Evolutionary conservation across 192 early-diverging fungal genomes (phyloP).

Genomic region (Hyaloraphidium curvatum): DNA sequence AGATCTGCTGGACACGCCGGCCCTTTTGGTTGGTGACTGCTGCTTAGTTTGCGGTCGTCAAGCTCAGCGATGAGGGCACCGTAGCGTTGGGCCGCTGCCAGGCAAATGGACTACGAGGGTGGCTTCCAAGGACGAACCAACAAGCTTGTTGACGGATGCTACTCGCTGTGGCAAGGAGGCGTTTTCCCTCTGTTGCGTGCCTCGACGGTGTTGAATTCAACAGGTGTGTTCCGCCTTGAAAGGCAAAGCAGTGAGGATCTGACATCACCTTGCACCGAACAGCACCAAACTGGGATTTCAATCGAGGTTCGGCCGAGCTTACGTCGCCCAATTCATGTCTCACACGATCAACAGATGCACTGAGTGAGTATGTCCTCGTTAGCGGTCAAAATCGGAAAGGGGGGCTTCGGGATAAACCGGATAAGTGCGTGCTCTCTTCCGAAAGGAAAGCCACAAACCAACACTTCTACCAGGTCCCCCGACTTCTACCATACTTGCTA

Average conservation of each 20-base stretch:
- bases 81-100: slow-evolving; percentile 45
- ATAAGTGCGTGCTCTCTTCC: slow-evolving; percentile 29
- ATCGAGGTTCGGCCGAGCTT: too few species aligned
- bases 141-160: slow-evolving; percentile 97
- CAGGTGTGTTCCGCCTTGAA: too few species aligned
- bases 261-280: slow-evolving; percentile 7
- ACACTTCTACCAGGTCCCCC: slow-evolving; percentile 21
- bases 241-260: slow-evolving; percentile 13
- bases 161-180: slow-evolving; percentile 89
- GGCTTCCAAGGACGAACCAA: slow-evolving; percentile 92
- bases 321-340: not conserved
- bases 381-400: slow-evolving; percentile 64
- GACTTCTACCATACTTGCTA: slow-evolving; percentile 97
- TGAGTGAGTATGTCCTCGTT: slow-evolving; percentile 76
- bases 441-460: not conserved
- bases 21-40: slow-evolving; percentile 25
- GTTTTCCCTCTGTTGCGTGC: slow-evolving; percentile 39
- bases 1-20: slow-evolving; percentile 37
- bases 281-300: not conserved
- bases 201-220: too few species aligned
- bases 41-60: not conserved
- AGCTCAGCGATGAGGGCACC: not conserved
- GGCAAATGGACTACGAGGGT: slow-evolving; percentile 83
- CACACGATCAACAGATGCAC: slow-evolving; percentile 24
- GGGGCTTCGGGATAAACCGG: slow-evolving; percentile 83